Base-by-base conservation (phyloP, 768 basidiomycete species). In the Flagelloscypha sp. region DNA sequence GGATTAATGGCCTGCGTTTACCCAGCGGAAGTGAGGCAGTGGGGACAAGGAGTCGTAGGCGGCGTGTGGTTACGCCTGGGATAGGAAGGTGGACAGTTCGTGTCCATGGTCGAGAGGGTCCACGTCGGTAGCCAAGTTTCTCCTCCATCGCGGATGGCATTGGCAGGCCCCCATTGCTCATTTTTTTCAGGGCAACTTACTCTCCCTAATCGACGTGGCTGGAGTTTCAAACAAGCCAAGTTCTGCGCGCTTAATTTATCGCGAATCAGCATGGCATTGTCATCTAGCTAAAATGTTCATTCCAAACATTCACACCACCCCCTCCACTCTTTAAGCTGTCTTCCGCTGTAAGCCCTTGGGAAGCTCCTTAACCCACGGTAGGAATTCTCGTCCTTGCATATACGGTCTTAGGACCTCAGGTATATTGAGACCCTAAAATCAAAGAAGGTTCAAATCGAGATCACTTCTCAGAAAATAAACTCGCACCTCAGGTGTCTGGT, bases 321-420 rank as follows among this genome's bases (percentile, higher is more conserved):
- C n/a, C n/a, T n/a, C n/a, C n/a, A n/a, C n/a, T 7, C 3, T 27
- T 51, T 48, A 75, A 33, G 54, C 66, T 41, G 70, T 76, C 61
- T 89, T 89, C 65, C 74, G 77, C 62, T 85, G 81, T 42, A 84
- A 48, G 16, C 66, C 69, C 62, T 86, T 89, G 7, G 86, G 84
- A 41, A 89, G 57, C 49, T 79, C 82, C 53, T 83, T 87, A 33
- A 79, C 78, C 68, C 78, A 89, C 11, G 84, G 85, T 30, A 92
- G 52, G 60, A 89, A 87, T n/a, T 82, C 79, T 3, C 93, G 76
- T 4, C 95, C 94, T 54, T 86, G 84, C 92, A 99, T 92, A 61
- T 97, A 98, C 34, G 90, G 90, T 42, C 81, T 76, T 17, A 98
- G 72, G 3, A 79, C 83, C 55, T 92, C 82, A 11, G 95, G 95